Evolutionary conservation across 2,329 filamentous ascomycete species (phyloP), one percentile per base, ranked within the genome.

Genomic region (Volutella citrinella): DNA sequence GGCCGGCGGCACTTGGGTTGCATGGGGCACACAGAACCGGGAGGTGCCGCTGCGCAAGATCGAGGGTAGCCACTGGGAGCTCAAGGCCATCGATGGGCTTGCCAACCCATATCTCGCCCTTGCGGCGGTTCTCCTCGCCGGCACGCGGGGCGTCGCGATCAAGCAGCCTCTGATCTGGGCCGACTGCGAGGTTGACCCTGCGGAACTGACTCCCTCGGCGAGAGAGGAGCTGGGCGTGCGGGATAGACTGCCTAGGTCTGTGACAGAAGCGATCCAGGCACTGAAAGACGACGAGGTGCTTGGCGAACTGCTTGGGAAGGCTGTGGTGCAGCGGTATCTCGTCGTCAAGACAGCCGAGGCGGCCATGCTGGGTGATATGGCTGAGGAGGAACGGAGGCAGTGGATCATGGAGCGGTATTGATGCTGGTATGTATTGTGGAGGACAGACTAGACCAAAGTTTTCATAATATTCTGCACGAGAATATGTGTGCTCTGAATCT

Each of bases 11-110:
- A 76, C 80, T 7, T 90, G 82, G 80, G 75, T 90, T 0, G 66
- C 82, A 0, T 94, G 86, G 87, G 87, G 87, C 10, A 84, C 79
- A 5, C 81, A 93, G 61, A 93, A 93, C 57, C 78, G 84, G 13
- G 85, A 91, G 64, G 70, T 78, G 5, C 82, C 87, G 1, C 66
- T 94, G 9, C 75, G 87, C 10, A 81, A 83, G 55, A 74, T 88
- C 29, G 65, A 66, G 4, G 64, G 59, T 4, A 79, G 77, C 14
- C 82, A 87, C 52, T 94, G 86, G 83, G 87, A 94, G 60, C 49
- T 94, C 15, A 83, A 87, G 52, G 78, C 75, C 34, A 53, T 91
- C n/a, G 87, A 94, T 51, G 87, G 87, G 0, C 61, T 88, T 13
- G 84, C 86, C 4, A 94, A 94, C 53, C 76, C 81, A 34, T 94